These are phyloP conservation scores for Zopfochytrium polystomum DNA, from an alignment of 371 early-diverging fungal species.

Conservation along the genomic window DNA sequence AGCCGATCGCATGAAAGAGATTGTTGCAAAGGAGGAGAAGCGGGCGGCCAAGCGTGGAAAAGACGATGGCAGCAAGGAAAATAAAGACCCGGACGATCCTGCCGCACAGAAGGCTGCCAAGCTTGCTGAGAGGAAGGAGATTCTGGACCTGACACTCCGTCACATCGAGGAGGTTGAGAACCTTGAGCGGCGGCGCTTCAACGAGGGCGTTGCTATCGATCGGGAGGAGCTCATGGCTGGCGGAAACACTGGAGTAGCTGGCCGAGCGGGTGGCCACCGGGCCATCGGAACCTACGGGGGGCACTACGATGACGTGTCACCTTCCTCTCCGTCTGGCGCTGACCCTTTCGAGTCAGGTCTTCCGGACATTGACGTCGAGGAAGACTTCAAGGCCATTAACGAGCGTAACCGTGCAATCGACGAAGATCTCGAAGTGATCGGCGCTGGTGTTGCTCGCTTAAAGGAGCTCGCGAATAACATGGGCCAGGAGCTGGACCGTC, in stretches of 20 bases:
- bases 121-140: constrained; percentile 44
- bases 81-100: not conserved
- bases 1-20: constrained; percentile 34
- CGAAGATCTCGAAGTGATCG: constrained; percentile 50
- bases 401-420: constrained; percentile 51
- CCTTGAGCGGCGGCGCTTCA: constrained; percentile 49
- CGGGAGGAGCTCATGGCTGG: constrained; percentile 44
- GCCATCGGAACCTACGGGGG: constrained; percentile 26
- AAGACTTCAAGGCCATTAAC: constrained; percentile 50
- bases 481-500: constrained; percentile 54
- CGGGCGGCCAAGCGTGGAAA: constrained; percentile 32
- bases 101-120: constrained; percentile 30
- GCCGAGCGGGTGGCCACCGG: not conserved
- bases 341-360: constrained; percentile 48
- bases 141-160: constrained; percentile 41
- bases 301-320: constrained; percentile 13
- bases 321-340: constrained; percentile 18
- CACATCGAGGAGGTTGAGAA: constrained; percentile 58
- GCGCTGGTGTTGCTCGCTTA: constrained; percentile 44
- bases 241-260: constrained; percentile 15
- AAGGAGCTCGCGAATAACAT: constrained; percentile 55
- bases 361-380: constrained; percentile 58
- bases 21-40: constrained; percentile 49
- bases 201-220: constrained; percentile 42
- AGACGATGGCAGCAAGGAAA: not conserved